A percentile compares a stretch with the other conserved stretches of the same genome.
phyloP scores from a whole-genome alignment of 192 early-diverging fungal genomes.

The Linnemannia elongata region DNA sequence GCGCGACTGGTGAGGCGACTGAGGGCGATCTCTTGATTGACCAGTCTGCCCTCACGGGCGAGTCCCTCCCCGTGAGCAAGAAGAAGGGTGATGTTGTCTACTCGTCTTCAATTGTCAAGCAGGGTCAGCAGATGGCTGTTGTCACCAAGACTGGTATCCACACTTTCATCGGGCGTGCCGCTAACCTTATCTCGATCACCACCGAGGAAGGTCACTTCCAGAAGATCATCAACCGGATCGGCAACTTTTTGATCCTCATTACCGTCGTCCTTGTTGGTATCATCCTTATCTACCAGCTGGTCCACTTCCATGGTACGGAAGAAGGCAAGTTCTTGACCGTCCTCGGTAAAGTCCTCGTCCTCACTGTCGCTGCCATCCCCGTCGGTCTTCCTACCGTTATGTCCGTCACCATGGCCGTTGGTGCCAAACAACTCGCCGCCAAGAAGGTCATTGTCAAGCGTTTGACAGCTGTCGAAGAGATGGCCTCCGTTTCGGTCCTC shows the following conservation, averaged over 20 bases:
- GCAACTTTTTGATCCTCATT: slow-evolving; percentile 92
- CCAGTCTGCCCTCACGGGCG: slow-evolving; percentile 94
- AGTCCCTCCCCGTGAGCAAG: slow-evolving; percentile 91
- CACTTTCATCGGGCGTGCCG: slow-evolving; percentile 95
- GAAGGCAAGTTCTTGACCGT: slow-evolving; percentile 53
- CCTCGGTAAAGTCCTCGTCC: slow-evolving; percentile 76
- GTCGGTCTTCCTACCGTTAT: slow-evolving; percentile 96
- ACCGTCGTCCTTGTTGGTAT: slow-evolving; percentile 81
- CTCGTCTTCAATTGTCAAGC: slow-evolving; percentile 94
- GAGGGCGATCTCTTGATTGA: slow-evolving; percentile 89
- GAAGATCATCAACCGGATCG: slow-evolving; percentile 93
- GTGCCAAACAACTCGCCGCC: slow-evolving; percentile 90
- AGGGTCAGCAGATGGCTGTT: slow-evolving; percentile 92
- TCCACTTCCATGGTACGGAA: slow-evolving; percentile 52
- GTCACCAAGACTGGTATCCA: slow-evolving; percentile 95
- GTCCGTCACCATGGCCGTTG: slow-evolving; percentile 97
- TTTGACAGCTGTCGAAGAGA: slow-evolving; percentile 93
- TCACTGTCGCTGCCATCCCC: slow-evolving; percentile 92
- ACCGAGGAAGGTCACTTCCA: slow-evolving; percentile 96
- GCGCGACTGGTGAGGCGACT: slow-evolving; percentile 79
- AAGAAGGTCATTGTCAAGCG: slow-evolving; percentile 98
- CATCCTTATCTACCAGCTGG: slow-evolving; percentile 80
- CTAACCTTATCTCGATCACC: slow-evolving; percentile 92
- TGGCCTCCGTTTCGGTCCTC: slow-evolving; percentile 91
- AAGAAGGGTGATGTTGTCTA: slow-evolving; percentile 85